Conservation (phyloP, 345 rosid species). For the Populus alba region DNA sequence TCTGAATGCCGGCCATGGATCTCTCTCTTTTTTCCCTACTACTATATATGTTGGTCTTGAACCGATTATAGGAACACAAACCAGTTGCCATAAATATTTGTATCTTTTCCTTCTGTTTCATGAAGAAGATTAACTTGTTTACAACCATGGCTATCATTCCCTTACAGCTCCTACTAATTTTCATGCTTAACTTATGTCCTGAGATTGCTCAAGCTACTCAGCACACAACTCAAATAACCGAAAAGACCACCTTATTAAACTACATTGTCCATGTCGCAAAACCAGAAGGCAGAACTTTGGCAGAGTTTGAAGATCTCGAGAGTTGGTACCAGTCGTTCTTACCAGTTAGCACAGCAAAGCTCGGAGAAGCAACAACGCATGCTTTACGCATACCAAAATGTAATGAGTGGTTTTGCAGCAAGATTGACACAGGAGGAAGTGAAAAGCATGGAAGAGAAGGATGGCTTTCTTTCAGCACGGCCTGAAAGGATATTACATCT, state of each 20-base stretch:
- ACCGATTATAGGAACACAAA: not conserved
- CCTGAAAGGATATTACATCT: conserved; percentile 30
- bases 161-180: not conserved
- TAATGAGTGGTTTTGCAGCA: conserved; percentile 42
- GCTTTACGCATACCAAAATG: conserved; percentile 32
- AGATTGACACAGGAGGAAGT: conserved; percentile 39
- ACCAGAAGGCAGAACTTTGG: conserved; percentile 18
- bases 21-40: not conserved
- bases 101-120: not conserved
- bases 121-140: not conserved
- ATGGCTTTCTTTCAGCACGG: conserved; percentile 35
- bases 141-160: not conserved
- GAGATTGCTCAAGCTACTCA: not conserved
- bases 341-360: conserved; percentile 12
- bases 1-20: not conserved
- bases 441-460: conserved; percentile 20
- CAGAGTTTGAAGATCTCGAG: conserved; percentile 17
- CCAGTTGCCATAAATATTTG: not conserved
- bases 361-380: conserved; percentile 11
- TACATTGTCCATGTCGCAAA: conserved; percentile 39
- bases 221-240: not conserved
- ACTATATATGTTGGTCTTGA: not conserved
- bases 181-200: not conserved
- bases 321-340: conserved; percentile 31
- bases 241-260: conserved; percentile 19